These are phyloP conservation scores for Pseudogymnoascus sp. DNA, from an alignment of 2,329 filamentous ascomycete species.

Conservation along the genomic window DNA sequence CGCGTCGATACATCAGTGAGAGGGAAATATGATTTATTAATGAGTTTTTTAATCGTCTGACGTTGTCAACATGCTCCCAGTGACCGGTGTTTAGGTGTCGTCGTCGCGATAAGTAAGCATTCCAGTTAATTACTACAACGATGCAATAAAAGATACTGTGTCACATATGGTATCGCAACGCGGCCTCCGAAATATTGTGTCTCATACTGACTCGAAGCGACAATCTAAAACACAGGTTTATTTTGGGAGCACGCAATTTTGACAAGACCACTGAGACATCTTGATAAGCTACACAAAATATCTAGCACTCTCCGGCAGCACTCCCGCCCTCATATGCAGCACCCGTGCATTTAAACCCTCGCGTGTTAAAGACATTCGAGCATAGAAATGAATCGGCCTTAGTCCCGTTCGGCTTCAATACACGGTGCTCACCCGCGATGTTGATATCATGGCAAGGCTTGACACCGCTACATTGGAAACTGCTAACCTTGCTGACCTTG, in stretches of 20 bases:
- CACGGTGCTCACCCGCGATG: background rate
- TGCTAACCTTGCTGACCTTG: background rate
- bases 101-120: background rate
- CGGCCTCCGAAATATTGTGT: background rate
- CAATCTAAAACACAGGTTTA: background rate
- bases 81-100: background rate
- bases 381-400: background rate
- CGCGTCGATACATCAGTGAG: slow-evolving; percentile 38
- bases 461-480: background rate
- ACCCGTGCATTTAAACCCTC: background rate
- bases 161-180: background rate
- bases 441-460: background rate
- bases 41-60: background rate
- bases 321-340: background rate
- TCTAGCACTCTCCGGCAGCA: background rate
- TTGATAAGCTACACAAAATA: background rate
- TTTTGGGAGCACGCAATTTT: background rate
- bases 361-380: background rate
- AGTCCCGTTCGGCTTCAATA: background rate
- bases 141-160: background rate
- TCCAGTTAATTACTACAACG: background rate
- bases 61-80: background rate
- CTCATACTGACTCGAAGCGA: background rate
- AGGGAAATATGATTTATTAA: background rate
- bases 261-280: background rate